phyloP scores from a whole-genome alignment of 495 filamentous ascomycete genomes.

The Penicillium desertorum region DNA sequence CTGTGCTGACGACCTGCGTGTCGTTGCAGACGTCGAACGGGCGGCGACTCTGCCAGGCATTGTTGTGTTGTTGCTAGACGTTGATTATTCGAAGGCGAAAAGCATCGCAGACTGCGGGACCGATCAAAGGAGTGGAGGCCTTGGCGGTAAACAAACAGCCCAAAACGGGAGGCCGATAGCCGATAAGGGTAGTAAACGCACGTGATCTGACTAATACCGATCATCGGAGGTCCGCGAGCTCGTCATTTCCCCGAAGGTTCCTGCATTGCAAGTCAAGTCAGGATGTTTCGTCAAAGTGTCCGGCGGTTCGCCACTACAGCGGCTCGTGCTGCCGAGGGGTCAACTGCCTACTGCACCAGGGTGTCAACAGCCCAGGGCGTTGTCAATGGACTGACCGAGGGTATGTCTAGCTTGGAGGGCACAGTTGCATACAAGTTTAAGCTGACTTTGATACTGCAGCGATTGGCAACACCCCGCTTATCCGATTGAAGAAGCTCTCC shows the following conservation, averaged over 20 bases:
- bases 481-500: conserved; percentile 83
- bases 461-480: conserved; percentile 95
- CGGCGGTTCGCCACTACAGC: conserved; percentile 58
- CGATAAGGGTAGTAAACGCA: conserved; percentile 37
- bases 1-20: conserved; percentile 58
- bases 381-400: conserved; percentile 81
- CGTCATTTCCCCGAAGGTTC: conserved; percentile 14
- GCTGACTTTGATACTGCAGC: conserved; percentile 50
- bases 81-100: conserved; percentile 24
- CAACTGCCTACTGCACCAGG: conserved; percentile 57
- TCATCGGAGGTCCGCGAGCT: conserved; percentile 16
- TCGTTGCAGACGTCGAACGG: conserved; percentile 54
- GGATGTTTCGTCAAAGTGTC: conserved; percentile 58
- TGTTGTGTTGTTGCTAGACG: conserved; percentile 25
- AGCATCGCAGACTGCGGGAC: conserved; percentile 28
- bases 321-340: conserved; percentile 50
- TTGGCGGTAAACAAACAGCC: conserved; percentile 51
- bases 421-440: conserved; percentile 1
- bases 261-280: conserved; percentile 20
- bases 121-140: conserved; percentile 25
- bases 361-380: conserved; percentile 83
- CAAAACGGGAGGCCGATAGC: conserved; percentile 37
- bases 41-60: conserved; percentile 65
- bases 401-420: conserved; percentile 48
- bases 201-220: conserved; percentile 23